These are phyloP conservation scores for Raddia guianensis DNA, from an alignment of 176 grass and related monocot genomes.

Conservation along the genomic window DNA sequence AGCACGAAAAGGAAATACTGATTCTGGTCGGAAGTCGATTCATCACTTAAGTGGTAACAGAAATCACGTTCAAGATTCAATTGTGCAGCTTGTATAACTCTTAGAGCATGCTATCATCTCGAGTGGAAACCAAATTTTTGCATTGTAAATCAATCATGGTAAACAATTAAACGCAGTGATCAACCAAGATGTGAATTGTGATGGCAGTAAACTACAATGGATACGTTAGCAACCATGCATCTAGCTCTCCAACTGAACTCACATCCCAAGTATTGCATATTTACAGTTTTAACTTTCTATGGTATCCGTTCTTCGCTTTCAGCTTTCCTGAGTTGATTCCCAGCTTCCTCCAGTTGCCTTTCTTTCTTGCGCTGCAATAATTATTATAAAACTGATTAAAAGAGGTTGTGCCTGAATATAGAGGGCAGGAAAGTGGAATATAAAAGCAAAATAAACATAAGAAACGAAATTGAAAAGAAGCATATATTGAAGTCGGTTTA, in stretches of 20 bases:
- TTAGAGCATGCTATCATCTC: not conserved
- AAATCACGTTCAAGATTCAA: slow-evolving; percentile 1
- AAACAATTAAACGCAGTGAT: not conserved
- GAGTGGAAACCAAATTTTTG: not conserved
- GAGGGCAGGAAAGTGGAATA: not conserved
- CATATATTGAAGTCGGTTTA: not conserved
- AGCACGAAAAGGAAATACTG: not conserved
- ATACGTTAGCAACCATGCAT: not conserved
- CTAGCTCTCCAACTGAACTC: slow-evolving; percentile 14
- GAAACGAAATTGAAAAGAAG: not conserved
- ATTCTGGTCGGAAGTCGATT: not conserved
- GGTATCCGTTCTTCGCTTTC: slow-evolving; percentile 24
- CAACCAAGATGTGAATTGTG: not conserved
- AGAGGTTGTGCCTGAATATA: not conserved
- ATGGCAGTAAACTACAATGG: not conserved
- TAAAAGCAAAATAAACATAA: slow-evolving; percentile 27
- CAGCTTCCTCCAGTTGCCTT: slow-evolving; percentile 2
- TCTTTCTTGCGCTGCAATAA: slow-evolving; percentile 39
- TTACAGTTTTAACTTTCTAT: not conserved
- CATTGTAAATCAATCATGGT: slow-evolving; percentile 1
- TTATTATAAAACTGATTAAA: slow-evolving; percentile 27
- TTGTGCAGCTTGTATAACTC: not conserved
- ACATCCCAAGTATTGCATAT: slow-evolving; percentile 9
- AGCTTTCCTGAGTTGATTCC: slow-evolving; percentile 42
- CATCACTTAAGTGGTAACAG: not conserved